phyloP scores from a whole-genome alignment of 495 filamentous ascomycete genomes.

The Lasiosphaeris hirsuta region DNA sequence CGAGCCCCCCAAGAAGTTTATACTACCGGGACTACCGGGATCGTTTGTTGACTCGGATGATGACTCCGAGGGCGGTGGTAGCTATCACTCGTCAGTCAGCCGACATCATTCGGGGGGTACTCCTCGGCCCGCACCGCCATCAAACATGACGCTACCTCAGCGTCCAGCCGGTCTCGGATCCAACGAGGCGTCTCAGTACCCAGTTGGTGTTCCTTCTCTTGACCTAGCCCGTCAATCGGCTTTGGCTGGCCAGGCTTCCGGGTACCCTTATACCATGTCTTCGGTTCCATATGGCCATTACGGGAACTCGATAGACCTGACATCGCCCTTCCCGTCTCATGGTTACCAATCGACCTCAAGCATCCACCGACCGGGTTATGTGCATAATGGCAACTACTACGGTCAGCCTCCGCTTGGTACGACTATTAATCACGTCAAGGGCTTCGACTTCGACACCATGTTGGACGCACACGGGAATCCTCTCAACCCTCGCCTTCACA shows the following conservation, averaged over 20 bases:
- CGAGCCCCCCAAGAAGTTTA: not conserved
- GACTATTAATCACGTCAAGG: conserved; percentile 23
- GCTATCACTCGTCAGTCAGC: not conserved
- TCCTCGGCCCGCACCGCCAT: not conserved
- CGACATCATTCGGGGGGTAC: not conserved
- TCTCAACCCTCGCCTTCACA: conserved; percentile 21
- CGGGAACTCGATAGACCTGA: not conserved
- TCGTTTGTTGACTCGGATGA: not conserved
- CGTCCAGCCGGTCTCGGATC: not conserved
- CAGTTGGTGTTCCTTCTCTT: not conserved
- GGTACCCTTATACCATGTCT: no score
- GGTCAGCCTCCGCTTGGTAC: not conserved
- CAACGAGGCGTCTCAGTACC: not conserved
- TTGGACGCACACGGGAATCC: conserved; percentile 26
- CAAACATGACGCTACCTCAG: not conserved
- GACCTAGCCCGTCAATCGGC: conserved; percentile 1
- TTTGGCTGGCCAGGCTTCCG: not conserved
- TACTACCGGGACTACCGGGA: conserved; percentile 1
- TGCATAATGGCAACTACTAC: conserved; percentile 1
- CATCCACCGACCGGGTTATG: not conserved
- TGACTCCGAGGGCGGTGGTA: not conserved
- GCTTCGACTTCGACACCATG: conserved; percentile 24
- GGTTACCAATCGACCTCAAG: not conserved
- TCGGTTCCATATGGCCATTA: not conserved
- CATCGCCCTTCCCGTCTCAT: not conserved